Evolutionary conservation across 164 flowering plant genomes (phyloP).

Genomic region (Vitis rotundifolia): DNA sequence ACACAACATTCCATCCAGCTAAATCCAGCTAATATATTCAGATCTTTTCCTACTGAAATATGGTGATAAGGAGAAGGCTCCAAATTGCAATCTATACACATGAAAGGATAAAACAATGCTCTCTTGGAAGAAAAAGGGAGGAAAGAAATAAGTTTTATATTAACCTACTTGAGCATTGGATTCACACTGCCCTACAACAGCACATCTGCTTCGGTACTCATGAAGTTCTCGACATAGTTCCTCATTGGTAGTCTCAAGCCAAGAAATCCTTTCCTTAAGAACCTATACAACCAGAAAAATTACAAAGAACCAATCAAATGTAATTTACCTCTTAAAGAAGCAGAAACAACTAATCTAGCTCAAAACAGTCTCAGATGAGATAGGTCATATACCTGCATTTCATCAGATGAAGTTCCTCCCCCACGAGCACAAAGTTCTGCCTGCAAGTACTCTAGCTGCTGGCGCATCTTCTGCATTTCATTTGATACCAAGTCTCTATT

Average conservation of each 20-base stretch:
- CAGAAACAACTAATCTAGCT: background rate
- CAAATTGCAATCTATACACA: background rate
- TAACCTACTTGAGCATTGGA: conserved; percentile 44
- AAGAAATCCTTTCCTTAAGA: conserved; percentile 72
- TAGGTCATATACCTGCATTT: conserved; percentile 56
- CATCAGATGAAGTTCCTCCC: conserved; percentile 59
- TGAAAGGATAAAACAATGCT: background rate
- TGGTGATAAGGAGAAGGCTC: background rate
- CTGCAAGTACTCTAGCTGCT: conserved; percentile 81
- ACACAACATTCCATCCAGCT: background rate
- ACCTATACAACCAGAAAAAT: conserved; percentile 33
- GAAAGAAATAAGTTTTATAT: background rate
- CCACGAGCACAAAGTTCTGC: conserved; percentile 94
- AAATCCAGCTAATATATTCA: background rate
- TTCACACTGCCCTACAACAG: conserved; percentile 37
- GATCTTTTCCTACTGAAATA: background rate
- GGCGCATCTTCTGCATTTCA: conserved; percentile 90
- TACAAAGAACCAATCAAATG: background rate
- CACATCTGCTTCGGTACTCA: conserved; percentile 51
- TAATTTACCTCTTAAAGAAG: background rate
- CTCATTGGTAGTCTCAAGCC: conserved; percentile 81
- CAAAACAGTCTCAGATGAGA: background rate
- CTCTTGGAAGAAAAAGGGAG: background rate
- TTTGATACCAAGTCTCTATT: conserved; percentile 84
- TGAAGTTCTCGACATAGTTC: conserved; percentile 71